phyloP scores from a whole-genome alignment of 495 filamentous ascomycete genomes.

The Neurospora sp. region DNA sequence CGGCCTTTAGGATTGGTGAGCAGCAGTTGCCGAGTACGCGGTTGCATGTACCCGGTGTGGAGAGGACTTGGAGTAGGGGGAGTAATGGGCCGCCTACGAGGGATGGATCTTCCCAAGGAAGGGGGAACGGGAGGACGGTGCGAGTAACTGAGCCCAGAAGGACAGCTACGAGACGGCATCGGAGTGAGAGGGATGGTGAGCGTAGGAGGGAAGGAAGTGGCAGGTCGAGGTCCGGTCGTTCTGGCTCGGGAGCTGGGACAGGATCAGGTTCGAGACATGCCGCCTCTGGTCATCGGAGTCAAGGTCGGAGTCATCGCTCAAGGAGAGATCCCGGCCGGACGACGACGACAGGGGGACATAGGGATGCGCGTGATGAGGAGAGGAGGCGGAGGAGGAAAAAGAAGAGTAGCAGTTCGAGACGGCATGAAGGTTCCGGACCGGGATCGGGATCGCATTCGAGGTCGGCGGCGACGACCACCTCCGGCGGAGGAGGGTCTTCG shows the following conservation, averaged over 20 bases:
- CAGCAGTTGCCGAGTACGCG: constrained; percentile 29
- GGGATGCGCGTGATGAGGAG: not conserved
- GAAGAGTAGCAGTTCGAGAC: not conserved
- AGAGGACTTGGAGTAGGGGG: constrained; percentile 23
- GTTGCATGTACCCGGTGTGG: constrained; percentile 30
- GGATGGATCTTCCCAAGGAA: not conserved
- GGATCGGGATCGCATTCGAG: not conserved
- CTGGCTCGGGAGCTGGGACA: not conserved
- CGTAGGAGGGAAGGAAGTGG: constrained; percentile 15
- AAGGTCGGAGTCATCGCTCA: not conserved
- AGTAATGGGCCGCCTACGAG: constrained; percentile 22
- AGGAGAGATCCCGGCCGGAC: not conserved
- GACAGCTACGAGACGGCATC: not conserved
- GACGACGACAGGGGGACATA: not conserved
- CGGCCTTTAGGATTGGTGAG: constrained; percentile 24
- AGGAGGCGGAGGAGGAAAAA: constrained; percentile 2
- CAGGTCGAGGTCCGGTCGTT: not conserved
- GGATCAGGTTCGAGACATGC: not conserved
- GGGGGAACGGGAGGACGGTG: not conserved
- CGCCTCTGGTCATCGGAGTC: not conserved
- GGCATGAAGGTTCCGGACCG: not conserved
- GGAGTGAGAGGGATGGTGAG: constrained; percentile 15
- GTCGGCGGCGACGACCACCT: not conserved
- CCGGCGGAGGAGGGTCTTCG: not conserved
- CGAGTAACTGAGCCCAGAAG: not conserved